Percentiles rank a stretch among this genome's conserved stretches.
Evolutionary conservation across 257 asterid species (phyloP).

Genomic region (Ajuga chamaepitys): DNA sequence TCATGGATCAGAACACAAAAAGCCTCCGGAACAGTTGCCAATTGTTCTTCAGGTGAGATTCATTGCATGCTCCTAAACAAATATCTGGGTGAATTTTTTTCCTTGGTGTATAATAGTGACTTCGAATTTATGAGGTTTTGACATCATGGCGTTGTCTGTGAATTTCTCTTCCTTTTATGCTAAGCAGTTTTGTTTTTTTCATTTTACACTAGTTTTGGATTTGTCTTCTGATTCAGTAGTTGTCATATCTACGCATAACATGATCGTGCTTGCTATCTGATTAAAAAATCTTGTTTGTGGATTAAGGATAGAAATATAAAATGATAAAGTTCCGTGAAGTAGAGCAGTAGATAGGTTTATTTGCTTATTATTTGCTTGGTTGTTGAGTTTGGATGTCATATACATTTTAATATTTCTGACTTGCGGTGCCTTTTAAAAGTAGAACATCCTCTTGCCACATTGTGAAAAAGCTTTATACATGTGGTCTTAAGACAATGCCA

Average conservation of each 20-base stretch:
- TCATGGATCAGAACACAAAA: constrained; percentile 95
- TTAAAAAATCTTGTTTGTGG: background rate
- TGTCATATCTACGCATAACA: background rate
- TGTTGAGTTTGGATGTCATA: background rate
- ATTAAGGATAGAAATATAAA: background rate
- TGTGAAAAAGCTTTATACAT: background rate
- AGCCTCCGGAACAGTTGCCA: constrained; percentile 97
- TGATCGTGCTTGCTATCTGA: background rate
- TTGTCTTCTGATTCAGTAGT: background rate
- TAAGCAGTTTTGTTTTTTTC: background rate
- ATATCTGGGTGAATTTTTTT: background rate
- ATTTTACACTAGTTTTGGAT: background rate
- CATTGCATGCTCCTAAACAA: constrained; percentile 6
- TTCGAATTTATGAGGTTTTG: constrained; percentile 7
- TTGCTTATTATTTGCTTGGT: background rate
- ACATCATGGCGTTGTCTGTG: background rate
- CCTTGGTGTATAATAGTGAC: constrained; percentile 2
- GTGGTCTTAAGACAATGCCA: background rate
- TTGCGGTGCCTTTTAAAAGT: background rate
- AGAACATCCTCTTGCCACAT: background rate
- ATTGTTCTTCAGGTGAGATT: constrained; percentile 91
- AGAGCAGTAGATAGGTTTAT: background rate
- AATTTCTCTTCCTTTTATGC: background rate
- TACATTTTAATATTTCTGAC: background rate
- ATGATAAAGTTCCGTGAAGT: background rate